phyloP scores from a whole-genome alignment of 139 green algal genomes.

The Chlamydomonas applanata region DNA sequence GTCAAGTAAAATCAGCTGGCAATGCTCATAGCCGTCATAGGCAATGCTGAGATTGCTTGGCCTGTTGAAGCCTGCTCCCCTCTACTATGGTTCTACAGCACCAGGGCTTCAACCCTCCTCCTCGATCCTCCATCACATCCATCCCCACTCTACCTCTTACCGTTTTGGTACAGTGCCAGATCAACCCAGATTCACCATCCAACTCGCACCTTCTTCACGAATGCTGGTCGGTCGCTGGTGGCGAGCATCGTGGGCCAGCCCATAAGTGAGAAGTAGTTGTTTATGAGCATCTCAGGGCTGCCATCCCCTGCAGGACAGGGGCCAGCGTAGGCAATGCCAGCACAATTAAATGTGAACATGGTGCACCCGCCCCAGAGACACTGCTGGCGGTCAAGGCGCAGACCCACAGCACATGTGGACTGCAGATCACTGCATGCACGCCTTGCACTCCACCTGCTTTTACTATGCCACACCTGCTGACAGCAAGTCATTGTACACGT shows the following conservation, averaged over 20 bases:
- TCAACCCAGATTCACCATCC: not conserved
- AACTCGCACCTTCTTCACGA: conserved; percentile 4
- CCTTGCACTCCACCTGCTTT: not conserved
- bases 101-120: too few relatives aligned
- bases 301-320: conserved; percentile 3
- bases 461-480: not conserved
- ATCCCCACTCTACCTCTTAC: not conserved
- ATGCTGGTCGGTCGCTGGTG: not conserved
- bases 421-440: not conserved
- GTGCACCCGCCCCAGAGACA: not conserved
- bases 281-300: not conserved
- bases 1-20: too few relatives aligned
- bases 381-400: not conserved
- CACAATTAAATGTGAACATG: not conserved
- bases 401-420: not conserved
- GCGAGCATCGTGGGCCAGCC: conserved; percentile 18
- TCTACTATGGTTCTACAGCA: too few relatives aligned
- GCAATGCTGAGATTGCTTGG: too few relatives aligned
- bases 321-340: not conserved
- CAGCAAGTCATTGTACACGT: conserved; percentile 24
- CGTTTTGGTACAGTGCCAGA: not conserved
- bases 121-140: not conserved
- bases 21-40: too few relatives aligned
- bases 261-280: conserved; percentile 8
- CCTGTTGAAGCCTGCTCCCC: too few relatives aligned